These are phyloP conservation scores for Zizania latifolia DNA, from an alignment of 176 grass and related monocot species.

Conservation along the genomic window DNA sequence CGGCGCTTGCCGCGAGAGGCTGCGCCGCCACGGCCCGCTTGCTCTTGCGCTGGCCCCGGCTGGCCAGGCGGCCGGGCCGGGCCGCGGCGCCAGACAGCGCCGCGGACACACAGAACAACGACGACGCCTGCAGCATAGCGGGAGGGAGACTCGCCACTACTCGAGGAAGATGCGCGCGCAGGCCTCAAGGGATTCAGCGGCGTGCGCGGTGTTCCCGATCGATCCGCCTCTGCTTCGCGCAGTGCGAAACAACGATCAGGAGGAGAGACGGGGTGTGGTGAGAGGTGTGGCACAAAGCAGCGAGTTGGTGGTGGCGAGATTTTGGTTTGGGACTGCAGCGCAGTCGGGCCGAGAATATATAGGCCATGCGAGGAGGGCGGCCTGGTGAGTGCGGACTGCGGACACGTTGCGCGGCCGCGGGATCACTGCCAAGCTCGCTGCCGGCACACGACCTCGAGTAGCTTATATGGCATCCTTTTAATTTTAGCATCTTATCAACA, in stretches of 20 bases:
- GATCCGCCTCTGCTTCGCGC: too few relatives aligned
- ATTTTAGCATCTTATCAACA: too few relatives aligned
- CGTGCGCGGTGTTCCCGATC: not conserved
- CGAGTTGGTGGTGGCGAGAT: not conserved
- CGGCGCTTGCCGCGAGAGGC: slow-evolving; percentile 25
- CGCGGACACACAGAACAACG: slow-evolving; percentile 8
- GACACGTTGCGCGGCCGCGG: slow-evolving; percentile 36
- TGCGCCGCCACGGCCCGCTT: slow-evolving; percentile 35
- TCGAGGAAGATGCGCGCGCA: not conserved
- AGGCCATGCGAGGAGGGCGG: not conserved
- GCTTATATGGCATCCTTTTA: too few relatives aligned
- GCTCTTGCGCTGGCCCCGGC: not conserved
- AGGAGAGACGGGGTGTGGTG: not conserved
- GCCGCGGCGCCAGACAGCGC: slow-evolving; percentile 17
- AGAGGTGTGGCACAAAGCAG: not conserved
- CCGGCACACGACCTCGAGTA: not conserved
- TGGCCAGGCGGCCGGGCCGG: slow-evolving; percentile 19
- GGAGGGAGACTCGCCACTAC: slow-evolving; percentile 21
- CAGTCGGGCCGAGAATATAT: slow-evolving; percentile 29
- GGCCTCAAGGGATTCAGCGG: not conserved
- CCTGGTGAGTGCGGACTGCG: not conserved
- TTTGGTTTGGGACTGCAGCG: not conserved
- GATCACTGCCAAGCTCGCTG: too few relatives aligned
- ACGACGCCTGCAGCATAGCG: not conserved
- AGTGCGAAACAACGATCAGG: too few relatives aligned